A percentile compares a stretch with the other conserved stretches of the same genome.
phyloP scores from a whole-genome alignment of 257 asterid species.

The Solanum lycopersicoides region DNA sequence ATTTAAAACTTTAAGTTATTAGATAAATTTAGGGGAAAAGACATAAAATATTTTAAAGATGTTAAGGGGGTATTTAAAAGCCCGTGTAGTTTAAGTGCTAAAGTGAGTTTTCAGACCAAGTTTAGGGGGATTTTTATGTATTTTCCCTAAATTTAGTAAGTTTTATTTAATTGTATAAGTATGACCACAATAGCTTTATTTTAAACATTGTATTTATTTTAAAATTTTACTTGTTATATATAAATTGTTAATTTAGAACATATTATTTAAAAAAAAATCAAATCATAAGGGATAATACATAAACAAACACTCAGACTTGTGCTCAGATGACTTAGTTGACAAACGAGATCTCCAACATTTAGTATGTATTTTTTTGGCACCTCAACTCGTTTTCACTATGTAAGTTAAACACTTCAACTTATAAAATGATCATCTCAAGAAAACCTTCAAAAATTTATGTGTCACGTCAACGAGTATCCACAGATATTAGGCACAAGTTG shows the following conservation, averaged over 20 bases:
- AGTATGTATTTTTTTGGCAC: too few relatives aligned
- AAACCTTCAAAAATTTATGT: background rate
- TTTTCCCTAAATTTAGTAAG: background rate
- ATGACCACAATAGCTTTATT: background rate
- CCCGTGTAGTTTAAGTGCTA: too few relatives aligned
- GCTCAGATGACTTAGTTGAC: too few relatives aligned
- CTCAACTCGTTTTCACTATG: background rate
- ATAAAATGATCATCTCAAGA: background rate
- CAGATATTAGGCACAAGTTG: too few relatives aligned
- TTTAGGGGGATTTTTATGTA: too few relatives aligned
- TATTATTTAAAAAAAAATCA: background rate
- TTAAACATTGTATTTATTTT: background rate
- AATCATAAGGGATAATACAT: background rate
- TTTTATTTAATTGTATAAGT: background rate
- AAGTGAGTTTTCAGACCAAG: too few relatives aligned
- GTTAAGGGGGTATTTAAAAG: too few relatives aligned
- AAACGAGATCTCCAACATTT: too few relatives aligned
- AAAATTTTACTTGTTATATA: background rate
- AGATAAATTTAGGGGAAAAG: too few relatives aligned
- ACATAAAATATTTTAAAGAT: too few relatives aligned
- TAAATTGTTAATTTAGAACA: background rate
- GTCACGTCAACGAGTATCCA: background rate
- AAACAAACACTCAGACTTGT: background rate
- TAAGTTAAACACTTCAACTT: background rate
- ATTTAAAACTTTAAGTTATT: background rate